Evolutionary conservation across 768 basidiomycete genomes (phyloP).

Genomic region (Mycena indigotica): DNA sequence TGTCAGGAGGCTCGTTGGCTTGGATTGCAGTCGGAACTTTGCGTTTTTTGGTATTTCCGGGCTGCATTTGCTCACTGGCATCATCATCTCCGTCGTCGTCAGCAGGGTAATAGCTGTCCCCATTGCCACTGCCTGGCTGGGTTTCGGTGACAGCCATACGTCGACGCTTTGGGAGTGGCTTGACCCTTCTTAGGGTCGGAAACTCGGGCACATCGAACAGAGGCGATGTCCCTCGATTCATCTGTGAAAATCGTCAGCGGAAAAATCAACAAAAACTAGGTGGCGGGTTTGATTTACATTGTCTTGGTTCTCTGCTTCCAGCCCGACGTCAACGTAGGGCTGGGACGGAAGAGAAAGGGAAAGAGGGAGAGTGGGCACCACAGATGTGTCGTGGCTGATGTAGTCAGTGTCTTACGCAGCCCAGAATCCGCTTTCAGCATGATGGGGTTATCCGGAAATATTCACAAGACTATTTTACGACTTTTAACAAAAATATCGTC

Average conservation of each 20-base stretch:
- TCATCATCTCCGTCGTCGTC: slow-evolving; percentile 59
- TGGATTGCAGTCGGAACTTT: slow-evolving; percentile 73
- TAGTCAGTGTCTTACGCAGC: background rate
- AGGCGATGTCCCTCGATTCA: slow-evolving; percentile 60
- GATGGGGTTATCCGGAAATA: background rate
- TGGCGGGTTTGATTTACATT: slow-evolving; percentile 3
- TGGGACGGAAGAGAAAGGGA: background rate
- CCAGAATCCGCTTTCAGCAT: background rate
- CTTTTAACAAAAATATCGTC: slow-evolving; percentile 13
- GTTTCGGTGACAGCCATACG: slow-evolving; percentile 44
- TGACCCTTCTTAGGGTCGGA: slow-evolving; percentile 63
- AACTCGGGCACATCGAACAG: slow-evolving; percentile 69
- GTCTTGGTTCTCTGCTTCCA: slow-evolving; percentile 12
- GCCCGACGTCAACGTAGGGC: slow-evolving; percentile 18
- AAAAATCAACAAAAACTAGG: slow-evolving; percentile 1
- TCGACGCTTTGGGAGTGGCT: slow-evolving; percentile 78
- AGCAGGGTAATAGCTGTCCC: slow-evolving; percentile 38
- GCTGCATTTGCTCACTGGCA: slow-evolving; percentile 71
- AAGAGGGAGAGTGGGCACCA: background rate
- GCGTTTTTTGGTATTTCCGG: slow-evolving; percentile 85
- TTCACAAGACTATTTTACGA: background rate
- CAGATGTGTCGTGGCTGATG: background rate
- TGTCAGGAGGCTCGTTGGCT: slow-evolving; percentile 41
- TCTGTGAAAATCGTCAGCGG: no score
- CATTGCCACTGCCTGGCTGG: slow-evolving; percentile 30